phyloP scores from a whole-genome alignment of 78 protist genomes.

The Emiliania huxleyi region DNA sequence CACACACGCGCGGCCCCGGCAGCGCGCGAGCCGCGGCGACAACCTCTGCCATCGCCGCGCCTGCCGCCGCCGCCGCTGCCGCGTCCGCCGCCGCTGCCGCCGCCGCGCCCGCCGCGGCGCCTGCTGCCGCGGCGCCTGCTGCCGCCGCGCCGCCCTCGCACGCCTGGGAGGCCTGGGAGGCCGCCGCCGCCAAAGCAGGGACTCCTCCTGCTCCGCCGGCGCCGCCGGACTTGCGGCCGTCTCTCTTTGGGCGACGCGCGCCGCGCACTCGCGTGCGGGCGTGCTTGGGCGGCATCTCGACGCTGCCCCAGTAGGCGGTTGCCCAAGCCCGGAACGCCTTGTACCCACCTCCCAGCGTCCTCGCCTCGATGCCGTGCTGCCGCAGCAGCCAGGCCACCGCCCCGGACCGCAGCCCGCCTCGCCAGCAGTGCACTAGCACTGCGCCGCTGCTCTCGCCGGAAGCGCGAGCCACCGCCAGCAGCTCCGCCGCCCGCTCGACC shows the following conservation, averaged over 20 bases:
- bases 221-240: background rate
- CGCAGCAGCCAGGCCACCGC: background rate
- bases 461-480: background rate
- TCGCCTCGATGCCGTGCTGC: background rate
- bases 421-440: background rate
- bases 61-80: background rate
- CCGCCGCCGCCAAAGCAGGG: too few relatives aligned
- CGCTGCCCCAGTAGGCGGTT: background rate
- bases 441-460: too few relatives aligned
- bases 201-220: too few relatives aligned
- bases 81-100: background rate
- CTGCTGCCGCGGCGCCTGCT: background rate
- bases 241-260: background rate
- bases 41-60: background rate
- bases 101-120: background rate
- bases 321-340: background rate
- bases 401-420: background rate
- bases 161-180: background rate
- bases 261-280: background rate
- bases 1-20: background rate
- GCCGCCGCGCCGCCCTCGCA: background rate
- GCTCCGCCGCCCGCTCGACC: background rate
- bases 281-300: background rate
- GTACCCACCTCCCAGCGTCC: background rate
- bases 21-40: background rate